phyloP scores from a whole-genome alignment of 192 early-diverging fungal species.

The Coemansia sp. region DNA sequence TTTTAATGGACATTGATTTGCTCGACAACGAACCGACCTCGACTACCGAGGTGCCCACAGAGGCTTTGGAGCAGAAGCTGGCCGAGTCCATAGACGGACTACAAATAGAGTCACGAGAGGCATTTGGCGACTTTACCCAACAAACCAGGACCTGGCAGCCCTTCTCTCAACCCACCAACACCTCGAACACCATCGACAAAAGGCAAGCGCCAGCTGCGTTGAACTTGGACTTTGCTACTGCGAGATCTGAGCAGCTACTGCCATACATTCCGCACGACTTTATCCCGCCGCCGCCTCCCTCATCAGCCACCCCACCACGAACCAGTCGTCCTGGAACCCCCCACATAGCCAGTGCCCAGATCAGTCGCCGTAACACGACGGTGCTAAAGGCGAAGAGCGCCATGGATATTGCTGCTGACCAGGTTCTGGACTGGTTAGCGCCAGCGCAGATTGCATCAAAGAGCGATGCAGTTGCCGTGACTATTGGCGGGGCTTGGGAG shows the following conservation, averaged over 20 bases:
- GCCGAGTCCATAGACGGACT: background rate
- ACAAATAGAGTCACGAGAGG: background rate
- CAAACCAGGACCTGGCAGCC: background rate
- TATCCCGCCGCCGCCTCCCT: background rate
- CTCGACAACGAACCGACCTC: background rate
- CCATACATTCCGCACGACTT: background rate
- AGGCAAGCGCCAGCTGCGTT: background rate
- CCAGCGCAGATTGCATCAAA: background rate
- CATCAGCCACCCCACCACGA: background rate
- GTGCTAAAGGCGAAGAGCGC: background rate
- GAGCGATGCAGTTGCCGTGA: background rate
- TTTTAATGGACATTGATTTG: background rate
- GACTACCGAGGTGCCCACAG: background rate
- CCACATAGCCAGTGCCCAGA: background rate
- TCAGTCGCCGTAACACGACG: background rate
- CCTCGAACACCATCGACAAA: background rate
- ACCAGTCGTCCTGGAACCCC: background rate
- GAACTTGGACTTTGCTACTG: background rate
- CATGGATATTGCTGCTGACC: slow-evolving; percentile 9
- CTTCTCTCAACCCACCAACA: background rate
- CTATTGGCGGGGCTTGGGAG: slow-evolving; percentile 25
- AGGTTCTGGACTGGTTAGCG: slow-evolving; percentile 25
- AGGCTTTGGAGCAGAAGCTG: background rate
- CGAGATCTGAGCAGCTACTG: background rate
- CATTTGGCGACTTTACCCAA: slow-evolving; percentile 40